Base-by-base conservation (phyloP, 805 yeast genomes). In the Saturnispora silvae region DNA sequence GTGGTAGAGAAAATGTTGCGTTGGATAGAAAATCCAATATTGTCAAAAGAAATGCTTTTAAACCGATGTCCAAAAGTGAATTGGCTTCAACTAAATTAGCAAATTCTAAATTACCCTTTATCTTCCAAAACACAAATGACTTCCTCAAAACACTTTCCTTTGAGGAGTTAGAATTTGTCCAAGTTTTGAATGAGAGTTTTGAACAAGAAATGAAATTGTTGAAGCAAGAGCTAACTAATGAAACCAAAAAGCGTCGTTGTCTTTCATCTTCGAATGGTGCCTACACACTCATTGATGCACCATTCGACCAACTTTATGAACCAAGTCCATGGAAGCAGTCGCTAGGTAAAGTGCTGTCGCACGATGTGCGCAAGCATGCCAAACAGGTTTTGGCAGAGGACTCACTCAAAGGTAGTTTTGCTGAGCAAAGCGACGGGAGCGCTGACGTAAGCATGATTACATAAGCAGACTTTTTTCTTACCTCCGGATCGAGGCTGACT, bases 111-210 rank as follows among this genome's bases (percentile, higher is more conserved):
- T 37, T 57, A 23, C 46, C 46, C n/a, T 38, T 44, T 9, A 51
- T 50, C 2, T 57, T 57, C 34, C 57, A 50, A 40, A 49, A 51
- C 16, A 49, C 52, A 11, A 34, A 48, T 10, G 49, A 44, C 11
- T 57, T 56, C 37, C 33, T 57, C 28, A 47, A 44, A 20, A 51
- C 50, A 11, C 31, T 59, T 31, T 53, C 47, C 15, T 20, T 48
- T 10, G 53, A 55, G 34, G 62, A 59, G 35, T 29, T 59, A 13
- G 61, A 56, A 20, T 45, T 45, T 33, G 54, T 59, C 56, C 56
- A 51, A 34, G 35, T 48, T 20, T 44, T 57, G 52, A 55, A 53
- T 36, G 59, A 53, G 26, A 60, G 57, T 35, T 57, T 49, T 35
- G 58, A 58, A 15, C 40, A 42, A 19, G 60, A 51, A 25, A 45